Conservation (phyloP, 2,329 filamentous ascomycete species). For the Amauroascus niger region DNA sequence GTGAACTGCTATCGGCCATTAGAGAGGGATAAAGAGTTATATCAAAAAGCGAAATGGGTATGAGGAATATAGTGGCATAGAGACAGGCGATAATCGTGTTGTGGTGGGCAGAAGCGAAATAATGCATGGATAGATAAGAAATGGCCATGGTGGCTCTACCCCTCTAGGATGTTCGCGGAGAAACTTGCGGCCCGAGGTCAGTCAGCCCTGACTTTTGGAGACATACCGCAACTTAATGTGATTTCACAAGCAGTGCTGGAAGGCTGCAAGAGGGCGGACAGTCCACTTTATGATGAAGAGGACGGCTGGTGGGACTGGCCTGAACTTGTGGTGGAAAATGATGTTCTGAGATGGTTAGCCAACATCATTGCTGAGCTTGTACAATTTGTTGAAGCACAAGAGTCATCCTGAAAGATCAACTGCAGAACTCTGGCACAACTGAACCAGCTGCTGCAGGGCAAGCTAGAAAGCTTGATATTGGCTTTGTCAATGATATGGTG, state of each 20-base stretch:
- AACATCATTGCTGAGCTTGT: background rate
- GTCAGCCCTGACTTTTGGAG: no score
- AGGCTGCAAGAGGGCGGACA: background rate
- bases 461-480: background rate
- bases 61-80: no score
- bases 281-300: constrained; percentile 7
- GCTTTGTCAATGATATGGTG: constrained; percentile 1
- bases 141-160: no score
- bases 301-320: background rate
- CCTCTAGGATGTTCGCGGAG: no score
- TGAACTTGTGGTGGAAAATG: background rate
- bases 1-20: background rate
- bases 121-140: no score
- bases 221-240: constrained; percentile 16
- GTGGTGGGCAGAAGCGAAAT: no score
- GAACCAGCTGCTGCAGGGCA: background rate
- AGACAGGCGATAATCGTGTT: no score
- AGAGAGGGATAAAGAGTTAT: no score
- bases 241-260: background rate
- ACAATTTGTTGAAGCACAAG: background rate
- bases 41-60: no score
- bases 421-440: constrained; percentile 1
- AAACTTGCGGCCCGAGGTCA: no score
- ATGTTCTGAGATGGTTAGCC: background rate
- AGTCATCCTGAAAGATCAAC: background rate